phyloP scores from a whole-genome alignment of 371 early-diverging fungal genomes.

The Dinochytrium kinnereticum region DNA sequence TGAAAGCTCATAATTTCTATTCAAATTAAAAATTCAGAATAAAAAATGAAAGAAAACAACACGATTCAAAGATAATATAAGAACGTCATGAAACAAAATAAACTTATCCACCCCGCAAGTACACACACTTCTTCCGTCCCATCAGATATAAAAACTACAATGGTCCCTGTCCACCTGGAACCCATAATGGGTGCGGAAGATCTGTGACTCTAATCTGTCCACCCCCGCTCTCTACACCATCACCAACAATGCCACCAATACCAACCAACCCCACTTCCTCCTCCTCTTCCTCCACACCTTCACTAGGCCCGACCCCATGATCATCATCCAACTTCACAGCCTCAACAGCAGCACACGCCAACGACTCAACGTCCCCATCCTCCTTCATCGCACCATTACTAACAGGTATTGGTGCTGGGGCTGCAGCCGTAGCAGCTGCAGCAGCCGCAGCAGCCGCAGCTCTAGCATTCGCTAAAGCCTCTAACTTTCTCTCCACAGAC shows the following conservation, averaged over 20 bases:
- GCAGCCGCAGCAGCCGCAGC: background rate
- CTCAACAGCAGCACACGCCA: background rate
- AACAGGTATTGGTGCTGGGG: background rate
- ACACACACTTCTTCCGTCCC: too few relatives aligned
- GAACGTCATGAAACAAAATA: too few relatives aligned
- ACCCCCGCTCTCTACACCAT: background rate
- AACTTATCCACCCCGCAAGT: too few relatives aligned
- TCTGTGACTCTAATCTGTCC: background rate
- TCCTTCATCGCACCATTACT: background rate
- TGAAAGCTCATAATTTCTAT: too few relatives aligned
- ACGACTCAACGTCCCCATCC: background rate
- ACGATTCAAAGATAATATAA: too few relatives aligned
- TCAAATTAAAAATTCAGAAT: too few relatives aligned
- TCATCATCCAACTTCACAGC: background rate
- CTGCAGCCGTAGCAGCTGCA: background rate
- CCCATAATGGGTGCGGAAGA: constrained; percentile 11
- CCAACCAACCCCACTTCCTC: background rate
- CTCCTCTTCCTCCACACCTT: background rate
- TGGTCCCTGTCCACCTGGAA: background rate
- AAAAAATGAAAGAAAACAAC: too few relatives aligned
- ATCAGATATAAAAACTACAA: too few relatives aligned
- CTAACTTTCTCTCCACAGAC: background rate
- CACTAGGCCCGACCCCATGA: too few relatives aligned
- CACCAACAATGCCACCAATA: background rate
- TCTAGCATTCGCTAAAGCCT: background rate